Base-by-base conservation (phyloP, 768 basidiomycete species). In the Fomitopsis serialis region DNA sequence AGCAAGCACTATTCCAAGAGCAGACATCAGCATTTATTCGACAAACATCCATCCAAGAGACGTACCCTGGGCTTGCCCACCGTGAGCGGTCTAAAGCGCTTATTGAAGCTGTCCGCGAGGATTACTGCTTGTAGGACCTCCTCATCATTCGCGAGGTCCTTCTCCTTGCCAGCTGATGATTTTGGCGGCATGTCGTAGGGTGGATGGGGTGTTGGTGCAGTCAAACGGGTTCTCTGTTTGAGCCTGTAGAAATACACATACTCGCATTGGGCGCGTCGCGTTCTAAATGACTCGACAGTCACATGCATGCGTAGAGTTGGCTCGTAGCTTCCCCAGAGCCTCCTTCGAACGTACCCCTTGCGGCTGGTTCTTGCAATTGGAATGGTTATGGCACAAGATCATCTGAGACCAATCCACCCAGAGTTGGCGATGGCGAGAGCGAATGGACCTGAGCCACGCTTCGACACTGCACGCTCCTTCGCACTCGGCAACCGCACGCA, bases 81-180 rank as follows among this genome's bases (percentile, higher is more conserved):
- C 36, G 92, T 95, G n/a, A 97, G 78, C 19, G 94, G 95, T 53
- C 87, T 80, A 65, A 98, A 96, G 52, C 92, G 81, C 63, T 85
- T 89, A 76, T 97, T 95, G 74, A 95, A 97, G 59, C 92, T 94
- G 67, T 99, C 96, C 11, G 96, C 93, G 40, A 99, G 85, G 42
- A 99, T 84, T 52, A 98, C 89, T 17, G 96, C 96, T 64, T 98
- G 95, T 0, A 98, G 74, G 19, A 91, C 83, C 48, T 97, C 88
- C 50, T 94, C 90, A 47, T 92, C 86, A 13, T 84, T 83, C 48
- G 77, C 78, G 35, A 81, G 73, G 13, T 82, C 67, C 55, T 84
- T 84, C 59, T 89, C 87, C 61, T 87, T 87, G 42, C 74, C 74
- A 32, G 64, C 65, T 7, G 76, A 69, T 6, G 68, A 63, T 71